These are phyloP conservation scores for Blepharisma stoltei DNA, from an alignment of 73 alveolate genomes.

Conservation along the genomic window DNA sequence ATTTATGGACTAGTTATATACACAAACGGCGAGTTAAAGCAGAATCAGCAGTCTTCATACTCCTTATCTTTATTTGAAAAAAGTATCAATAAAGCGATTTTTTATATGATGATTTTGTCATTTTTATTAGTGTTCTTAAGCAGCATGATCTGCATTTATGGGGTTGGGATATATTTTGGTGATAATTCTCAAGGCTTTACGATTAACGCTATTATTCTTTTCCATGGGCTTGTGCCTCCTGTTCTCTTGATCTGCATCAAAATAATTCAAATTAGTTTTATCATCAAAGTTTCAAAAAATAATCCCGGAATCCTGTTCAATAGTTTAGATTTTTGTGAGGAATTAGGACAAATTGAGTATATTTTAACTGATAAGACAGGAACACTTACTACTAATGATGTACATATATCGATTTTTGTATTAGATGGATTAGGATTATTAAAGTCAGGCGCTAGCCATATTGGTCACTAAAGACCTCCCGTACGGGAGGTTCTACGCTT, in stretches of 20 bases:
- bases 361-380: slow-evolving; percentile 3
- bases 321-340: neutral
- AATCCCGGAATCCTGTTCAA: neutral
- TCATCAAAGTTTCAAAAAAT: neutral
- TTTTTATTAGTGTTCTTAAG: too few relatives aligned
- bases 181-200: too few relatives aligned
- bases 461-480: too few relatives aligned
- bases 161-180: too few relatives aligned
- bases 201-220: too few relatives aligned
- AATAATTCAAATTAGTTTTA: neutral
- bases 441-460: too few relatives aligned
- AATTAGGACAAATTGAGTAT: slow-evolving; percentile 13
- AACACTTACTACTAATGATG: neutral
- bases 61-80: too few relatives aligned
- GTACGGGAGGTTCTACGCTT: too few relatives aligned
- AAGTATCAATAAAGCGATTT: too few relatives aligned
- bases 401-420: neutral
- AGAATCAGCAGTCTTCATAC: too few relatives aligned
- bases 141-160: neutral
- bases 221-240: neutral
- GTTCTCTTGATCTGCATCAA: neutral
- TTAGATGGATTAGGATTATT: too few relatives aligned
- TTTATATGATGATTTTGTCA: too few relatives aligned
- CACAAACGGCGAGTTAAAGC: neutral
- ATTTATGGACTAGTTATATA: neutral